phyloP scores from a whole-genome alignment of 345 rosid species.

The Erucastrum elatum region DNA sequence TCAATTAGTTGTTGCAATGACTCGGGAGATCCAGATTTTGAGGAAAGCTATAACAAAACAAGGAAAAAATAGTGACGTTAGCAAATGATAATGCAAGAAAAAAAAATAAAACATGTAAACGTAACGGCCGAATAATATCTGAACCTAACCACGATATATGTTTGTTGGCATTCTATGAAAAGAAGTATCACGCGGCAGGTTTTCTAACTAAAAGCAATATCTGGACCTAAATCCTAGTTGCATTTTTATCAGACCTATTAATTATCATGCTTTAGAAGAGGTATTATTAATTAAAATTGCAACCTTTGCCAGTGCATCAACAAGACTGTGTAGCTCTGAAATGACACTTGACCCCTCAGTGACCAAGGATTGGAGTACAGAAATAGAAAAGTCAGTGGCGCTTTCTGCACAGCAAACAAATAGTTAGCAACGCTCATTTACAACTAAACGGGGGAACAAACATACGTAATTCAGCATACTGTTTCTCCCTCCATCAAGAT shows the following conservation, averaged over 20 bases:
- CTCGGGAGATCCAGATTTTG: conserved; percentile 80
- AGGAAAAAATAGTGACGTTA: neutral
- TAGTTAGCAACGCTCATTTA: conserved; percentile 5
- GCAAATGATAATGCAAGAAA: neutral
- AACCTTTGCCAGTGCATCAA: conserved; percentile 93
- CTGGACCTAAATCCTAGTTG: neutral
- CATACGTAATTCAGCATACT: conserved; percentile 51
- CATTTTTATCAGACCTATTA: neutral
- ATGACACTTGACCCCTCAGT: conserved; percentile 79
- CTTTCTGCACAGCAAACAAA: conserved; percentile 58
- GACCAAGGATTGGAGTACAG: conserved; percentile 81
- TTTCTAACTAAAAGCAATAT: neutral
- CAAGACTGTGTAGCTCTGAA: conserved; percentile 90
- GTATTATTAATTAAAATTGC: neutral
- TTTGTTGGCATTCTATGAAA: neutral
- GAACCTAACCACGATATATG: neutral
- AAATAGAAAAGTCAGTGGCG: conserved; percentile 79
- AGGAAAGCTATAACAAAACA: conserved; percentile 57
- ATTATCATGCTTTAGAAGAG: neutral
- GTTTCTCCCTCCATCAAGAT: conserved; percentile 91
- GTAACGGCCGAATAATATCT: neutral
- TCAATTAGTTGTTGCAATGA: conserved; percentile 83
- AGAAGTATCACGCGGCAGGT: neutral
- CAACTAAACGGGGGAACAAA: neutral
- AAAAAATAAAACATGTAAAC: too few relatives aligned